Conservation (phyloP, 2,329 filamentous ascomycete genomes). For the Colletotrichum sidae region DNA sequence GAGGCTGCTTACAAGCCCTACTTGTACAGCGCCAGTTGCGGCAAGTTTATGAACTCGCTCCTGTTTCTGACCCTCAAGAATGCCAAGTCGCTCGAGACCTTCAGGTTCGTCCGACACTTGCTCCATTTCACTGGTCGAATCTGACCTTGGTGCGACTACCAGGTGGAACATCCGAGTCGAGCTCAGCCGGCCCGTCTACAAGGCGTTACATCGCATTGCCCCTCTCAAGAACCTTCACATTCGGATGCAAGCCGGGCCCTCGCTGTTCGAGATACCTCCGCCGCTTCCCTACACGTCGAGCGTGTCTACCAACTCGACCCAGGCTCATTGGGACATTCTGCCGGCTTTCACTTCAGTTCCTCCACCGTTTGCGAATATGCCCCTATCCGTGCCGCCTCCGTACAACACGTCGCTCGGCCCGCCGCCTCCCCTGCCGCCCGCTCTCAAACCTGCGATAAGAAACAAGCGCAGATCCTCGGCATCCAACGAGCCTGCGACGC, state of each 20-base stretch:
- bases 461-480: slow-evolving; percentile 48
- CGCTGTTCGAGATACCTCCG: slow-evolving; percentile 63
- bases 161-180: slow-evolving; percentile 76
- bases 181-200: slow-evolving; percentile 68
- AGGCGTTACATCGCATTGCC: slow-evolving; percentile 64
- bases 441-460: slow-evolving; percentile 51
- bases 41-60: slow-evolving; percentile 73
- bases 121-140: too few relatives aligned
- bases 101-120: slow-evolving; percentile 57
- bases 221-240: slow-evolving; percentile 66
- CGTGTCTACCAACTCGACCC: slow-evolving; percentile 33
- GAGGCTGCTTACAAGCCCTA: slow-evolving; percentile 66
- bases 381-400: slow-evolving; percentile 25
- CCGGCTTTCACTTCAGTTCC: slow-evolving; percentile 41
- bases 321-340: slow-evolving; percentile 34
- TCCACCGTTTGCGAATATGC: slow-evolving; percentile 29
- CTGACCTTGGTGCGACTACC: slow-evolving; percentile 11
- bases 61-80: slow-evolving; percentile 67
- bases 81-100: slow-evolving; percentile 65
- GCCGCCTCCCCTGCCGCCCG: slow-evolving; percentile 47
- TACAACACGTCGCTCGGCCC: slow-evolving; percentile 37
- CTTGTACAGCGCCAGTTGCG: slow-evolving; percentile 65
- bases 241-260: slow-evolving; percentile 68
- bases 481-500: slow-evolving; percentile 59
- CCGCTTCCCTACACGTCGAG: slow-evolving; percentile 54